Conservation (phyloP, 345 rosid genomes). For the Erucastrum elatum region DNA sequence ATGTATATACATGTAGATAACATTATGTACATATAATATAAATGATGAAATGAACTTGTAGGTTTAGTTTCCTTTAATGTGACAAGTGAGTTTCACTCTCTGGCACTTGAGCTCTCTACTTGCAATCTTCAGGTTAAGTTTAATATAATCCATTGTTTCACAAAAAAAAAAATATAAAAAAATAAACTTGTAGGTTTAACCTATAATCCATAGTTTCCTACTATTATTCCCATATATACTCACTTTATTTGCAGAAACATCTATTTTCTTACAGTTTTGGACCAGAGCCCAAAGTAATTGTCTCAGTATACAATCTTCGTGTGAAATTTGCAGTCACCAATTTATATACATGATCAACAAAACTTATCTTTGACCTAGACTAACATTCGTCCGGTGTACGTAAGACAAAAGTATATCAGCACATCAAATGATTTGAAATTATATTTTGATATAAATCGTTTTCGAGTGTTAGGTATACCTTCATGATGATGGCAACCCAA, state of each 20-base stretch:
- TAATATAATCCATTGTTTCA: too few relatives aligned
- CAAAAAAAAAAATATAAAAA: too few relatives aligned
- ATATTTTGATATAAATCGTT: background rate
- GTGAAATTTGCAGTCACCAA: too few relatives aligned
- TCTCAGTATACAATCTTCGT: too few relatives aligned
- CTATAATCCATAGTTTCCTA: background rate
- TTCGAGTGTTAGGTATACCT: constrained; percentile 45
- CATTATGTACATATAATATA: background rate
- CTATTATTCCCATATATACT: background rate
- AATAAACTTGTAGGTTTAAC: background rate
- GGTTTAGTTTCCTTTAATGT: too few relatives aligned
- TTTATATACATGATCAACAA: background rate
- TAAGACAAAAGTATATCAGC: background rate
- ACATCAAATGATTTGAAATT: background rate
- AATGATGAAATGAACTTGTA: too few relatives aligned
- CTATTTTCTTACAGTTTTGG: background rate
- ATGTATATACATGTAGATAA: background rate
- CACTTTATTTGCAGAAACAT: background rate
- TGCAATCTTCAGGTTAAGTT: too few relatives aligned
- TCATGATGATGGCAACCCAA: constrained; percentile 85
- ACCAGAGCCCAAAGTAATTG: too few relatives aligned
- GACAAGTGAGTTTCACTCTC: too few relatives aligned
- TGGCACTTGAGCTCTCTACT: too few relatives aligned
- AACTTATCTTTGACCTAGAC: background rate
- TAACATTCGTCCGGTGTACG: background rate